Evolutionary conservation across 768 basidiomycete genomes (phyloP), one percentile per base, ranked within the genome.

Genomic region (Collybiopsis confluens): DNA sequence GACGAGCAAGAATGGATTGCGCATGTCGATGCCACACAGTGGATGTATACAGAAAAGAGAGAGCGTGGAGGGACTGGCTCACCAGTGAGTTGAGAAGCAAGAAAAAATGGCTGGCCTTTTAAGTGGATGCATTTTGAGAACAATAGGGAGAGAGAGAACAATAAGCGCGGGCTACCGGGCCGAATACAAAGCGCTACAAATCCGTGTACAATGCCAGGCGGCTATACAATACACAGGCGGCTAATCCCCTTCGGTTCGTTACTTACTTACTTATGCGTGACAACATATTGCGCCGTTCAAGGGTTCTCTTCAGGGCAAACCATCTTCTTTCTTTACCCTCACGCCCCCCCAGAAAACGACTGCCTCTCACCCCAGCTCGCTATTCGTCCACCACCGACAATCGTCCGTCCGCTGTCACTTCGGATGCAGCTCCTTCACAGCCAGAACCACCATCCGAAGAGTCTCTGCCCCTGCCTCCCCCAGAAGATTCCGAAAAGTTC

Each of bases 1-100:
- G 54, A 78, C 62, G 51, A 82, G 65, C 48, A 86, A 66, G 64
- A 88, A 84, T 3, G 76, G 68, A 61, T 76, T 85, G 52, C 67
- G 70, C 73, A 79, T 75, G 45, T 20, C 18, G 15, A 42, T 20
- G 40, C 49, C 38, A 51, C 37, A 30, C 49, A 41, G 40, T 28
- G 50, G 23, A 20, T 8, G 26, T 18, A 28, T 16, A 13, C 27
- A 26, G 18, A 27, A 41, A n/a, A 11, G 35, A 20, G 20, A 48
- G 47, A 16, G 6, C 4, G 26, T 20, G n/a, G 24, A 35, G 30
- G 23, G 48, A 50, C 33, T 24, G 38, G 38, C 37, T 35, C 50
- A 33, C 50, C 50, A 48, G 47, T 48, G 47, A 36, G 47, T 42
- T 52, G 50, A 41, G 28, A 40, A 27, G 11, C 15, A 52, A 52